Conservation (phyloP, 257 asterid genomes). For the Buddleja alternifolia region DNA sequence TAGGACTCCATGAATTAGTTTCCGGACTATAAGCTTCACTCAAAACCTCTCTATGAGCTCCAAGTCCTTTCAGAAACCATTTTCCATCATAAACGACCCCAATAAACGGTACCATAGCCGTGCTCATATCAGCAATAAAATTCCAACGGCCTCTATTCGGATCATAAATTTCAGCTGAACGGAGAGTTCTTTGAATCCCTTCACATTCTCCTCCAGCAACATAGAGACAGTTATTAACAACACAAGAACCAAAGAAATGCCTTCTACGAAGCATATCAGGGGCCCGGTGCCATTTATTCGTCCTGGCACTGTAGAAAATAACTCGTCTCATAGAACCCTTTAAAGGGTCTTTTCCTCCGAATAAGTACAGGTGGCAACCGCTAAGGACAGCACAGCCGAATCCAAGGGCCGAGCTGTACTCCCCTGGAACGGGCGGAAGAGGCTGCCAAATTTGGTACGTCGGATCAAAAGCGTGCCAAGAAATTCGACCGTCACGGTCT, state of each 20-base stretch:
- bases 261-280: slow-evolving; percentile 67
- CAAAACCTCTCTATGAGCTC: slow-evolving; percentile 65
- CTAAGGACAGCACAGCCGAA: slow-evolving; percentile 72
- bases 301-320: slow-evolving; percentile 61
- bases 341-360: slow-evolving; percentile 62
- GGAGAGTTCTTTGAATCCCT: slow-evolving; percentile 57
- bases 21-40: slow-evolving; percentile 59
- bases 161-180: slow-evolving; percentile 63
- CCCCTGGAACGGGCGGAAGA: slow-evolving; percentile 62
- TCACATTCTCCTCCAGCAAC: slow-evolving; percentile 77
- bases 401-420: slow-evolving; percentile 56
- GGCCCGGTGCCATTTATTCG: slow-evolving; percentile 69
- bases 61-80: slow-evolving; percentile 65
- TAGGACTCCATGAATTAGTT: slow-evolving; percentile 50
- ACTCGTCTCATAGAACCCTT: slow-evolving; percentile 66
- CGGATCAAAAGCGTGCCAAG: slow-evolving; percentile 72
- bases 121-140: slow-evolving; percentile 64
- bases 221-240: slow-evolving; percentile 61
- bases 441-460: slow-evolving; percentile 67
- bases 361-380: slow-evolving; percentile 63
- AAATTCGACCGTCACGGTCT: slow-evolving; percentile 60
- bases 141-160: slow-evolving; percentile 67
- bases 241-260: slow-evolving; percentile 64
- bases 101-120: slow-evolving; percentile 68
- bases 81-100: slow-evolving; percentile 60